Evolutionary conservation across 441 rosid genomes (phyloP), one percentile per base, ranked within the genome.

Genomic region (Mallotus japonicus): DNA sequence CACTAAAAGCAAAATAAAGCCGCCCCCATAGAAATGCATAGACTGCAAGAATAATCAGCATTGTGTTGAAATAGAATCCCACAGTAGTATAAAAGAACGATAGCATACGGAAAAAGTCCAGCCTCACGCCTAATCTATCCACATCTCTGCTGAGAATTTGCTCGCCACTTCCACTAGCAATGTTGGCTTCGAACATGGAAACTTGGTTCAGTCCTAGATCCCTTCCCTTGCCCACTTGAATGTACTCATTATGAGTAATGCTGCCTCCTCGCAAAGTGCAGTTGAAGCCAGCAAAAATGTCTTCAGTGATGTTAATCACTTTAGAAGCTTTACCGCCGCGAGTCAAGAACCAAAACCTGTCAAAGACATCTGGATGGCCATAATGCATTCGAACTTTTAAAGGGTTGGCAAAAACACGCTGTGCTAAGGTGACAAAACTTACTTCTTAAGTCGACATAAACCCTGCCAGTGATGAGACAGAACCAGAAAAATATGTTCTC

Each of bases 281-380:
- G 71, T 91, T 93, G 79, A 91, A 93, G 40, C 98, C 98, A 57
- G 98, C 95, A 83, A 91, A 91, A 76, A 93, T 93, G 80, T 91
- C 98, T 83, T 93, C 98, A 69, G 95, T 91, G 44, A 93, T 90
- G 65, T 93, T 91, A 59, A 93, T 90, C 76, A 90, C 92, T 76
- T 85, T 83, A 37, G 98, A 93, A 69, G 98, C 98, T 81, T 93
- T 93, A 82, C 98, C 98, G 57, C 98, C 98, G 40, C 98, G 87
- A 71, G 86, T 87, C 76, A 92, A 44, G 83, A 92, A 89, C 96
- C 97, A 92, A 80, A 90, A 87, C 83, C 97, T 82, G 83, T 90
- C 97, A 72, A 92, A 92, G 72, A 92, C 92, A 83, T 92, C 97
- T 2, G 96, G 97, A 76, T 92, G 97, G 74, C 97, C 97, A 69